Conservation (phyloP, 768 basidiomycete species). For the Lanmaoa rubissima region DNA sequence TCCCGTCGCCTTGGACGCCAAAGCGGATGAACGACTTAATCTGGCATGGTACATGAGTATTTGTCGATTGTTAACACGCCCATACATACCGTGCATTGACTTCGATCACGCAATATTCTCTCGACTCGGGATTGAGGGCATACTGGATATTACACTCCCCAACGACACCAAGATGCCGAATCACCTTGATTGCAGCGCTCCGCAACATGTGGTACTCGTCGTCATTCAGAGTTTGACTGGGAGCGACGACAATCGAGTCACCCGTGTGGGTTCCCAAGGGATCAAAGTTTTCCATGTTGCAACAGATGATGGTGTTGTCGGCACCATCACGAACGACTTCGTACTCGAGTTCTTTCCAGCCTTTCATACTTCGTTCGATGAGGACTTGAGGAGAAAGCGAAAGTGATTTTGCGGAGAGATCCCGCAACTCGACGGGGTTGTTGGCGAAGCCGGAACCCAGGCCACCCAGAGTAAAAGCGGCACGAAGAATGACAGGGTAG, state of each 20-base stretch:
- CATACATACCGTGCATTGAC: constrained; percentile 79
- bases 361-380: constrained; percentile 97
- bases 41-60: constrained; percentile 31
- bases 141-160: constrained; percentile 99
- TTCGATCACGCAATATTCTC: constrained; percentile 98
- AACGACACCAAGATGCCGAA: constrained; percentile 86
- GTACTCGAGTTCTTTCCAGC: constrained; percentile 99
- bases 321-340: constrained; percentile 98
- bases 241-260: constrained; percentile 98
- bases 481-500: constrained; percentile 95
- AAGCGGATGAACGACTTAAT: constrained; percentile 84
- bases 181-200: constrained; percentile 94
- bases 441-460: constrained; percentile 98
- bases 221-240: constrained; percentile 95
- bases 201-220: constrained; percentile 99
- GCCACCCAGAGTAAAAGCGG: constrained; percentile 96
- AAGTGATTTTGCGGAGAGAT: constrained; percentile 89
- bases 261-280: constrained; percentile 98
- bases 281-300: constrained; percentile 99
- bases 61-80: background rate
- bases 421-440: constrained; percentile 90
- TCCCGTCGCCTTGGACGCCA: constrained; percentile 98
- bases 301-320: constrained; percentile 99
- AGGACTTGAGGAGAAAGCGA: constrained; percentile 92
- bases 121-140: constrained; percentile 87